Percentiles rank a stretch among this genome's conserved stretches.
Evolutionary conservation across 2,329 filamentous ascomycete genomes (phyloP).

Genomic region (Bretziella fagacearum): DNA sequence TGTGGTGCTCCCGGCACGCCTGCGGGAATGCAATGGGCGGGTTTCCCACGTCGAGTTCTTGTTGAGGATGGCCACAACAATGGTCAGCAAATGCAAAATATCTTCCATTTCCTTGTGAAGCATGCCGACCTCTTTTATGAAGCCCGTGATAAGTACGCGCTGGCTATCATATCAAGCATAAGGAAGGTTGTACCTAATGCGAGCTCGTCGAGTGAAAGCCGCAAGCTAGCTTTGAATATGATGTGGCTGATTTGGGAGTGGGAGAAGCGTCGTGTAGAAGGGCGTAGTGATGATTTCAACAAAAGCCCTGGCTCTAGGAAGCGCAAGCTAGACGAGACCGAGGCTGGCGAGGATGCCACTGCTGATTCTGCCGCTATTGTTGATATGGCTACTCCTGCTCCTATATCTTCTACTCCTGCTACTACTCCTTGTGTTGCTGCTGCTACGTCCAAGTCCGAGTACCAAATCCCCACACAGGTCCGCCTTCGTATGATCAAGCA

Average conservation of each 20-base stretch:
- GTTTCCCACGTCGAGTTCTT: conserved; percentile 75
- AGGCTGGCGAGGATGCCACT: conserved; percentile 7
- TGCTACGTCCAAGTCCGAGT: conserved; percentile 47
- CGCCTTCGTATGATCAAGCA: conserved; percentile 82
- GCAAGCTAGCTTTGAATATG: conserved; percentile 77
- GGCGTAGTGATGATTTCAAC: conserved; percentile 23
- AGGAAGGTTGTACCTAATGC: conserved; percentile 72
- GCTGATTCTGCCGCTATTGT: neutral
- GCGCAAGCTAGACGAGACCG: conserved; percentile 53
- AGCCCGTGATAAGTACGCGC: conserved; percentile 75
- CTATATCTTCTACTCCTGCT: conserved; percentile 10
- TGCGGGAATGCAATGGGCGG: conserved; percentile 69
- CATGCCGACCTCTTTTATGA: conserved; percentile 93
- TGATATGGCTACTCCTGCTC: neutral
- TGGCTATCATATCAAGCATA: conserved; percentile 74
- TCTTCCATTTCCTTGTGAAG: conserved; percentile 89
- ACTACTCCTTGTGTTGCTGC: conserved; percentile 10
- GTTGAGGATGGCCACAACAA: conserved; percentile 81
- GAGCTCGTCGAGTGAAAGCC: conserved; percentile 76
- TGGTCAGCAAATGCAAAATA: conserved; percentile 85
- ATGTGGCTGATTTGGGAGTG: conserved; percentile 84
- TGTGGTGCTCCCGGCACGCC: conserved; percentile 52
- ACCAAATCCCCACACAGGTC: conserved; percentile 47
- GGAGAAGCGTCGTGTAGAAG: conserved; percentile 68
- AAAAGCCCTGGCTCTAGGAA: conserved; percentile 56